Evolutionary conservation across 495 filamentous ascomycete genomes (phyloP).

Genomic region (Tuber magnatum): DNA sequence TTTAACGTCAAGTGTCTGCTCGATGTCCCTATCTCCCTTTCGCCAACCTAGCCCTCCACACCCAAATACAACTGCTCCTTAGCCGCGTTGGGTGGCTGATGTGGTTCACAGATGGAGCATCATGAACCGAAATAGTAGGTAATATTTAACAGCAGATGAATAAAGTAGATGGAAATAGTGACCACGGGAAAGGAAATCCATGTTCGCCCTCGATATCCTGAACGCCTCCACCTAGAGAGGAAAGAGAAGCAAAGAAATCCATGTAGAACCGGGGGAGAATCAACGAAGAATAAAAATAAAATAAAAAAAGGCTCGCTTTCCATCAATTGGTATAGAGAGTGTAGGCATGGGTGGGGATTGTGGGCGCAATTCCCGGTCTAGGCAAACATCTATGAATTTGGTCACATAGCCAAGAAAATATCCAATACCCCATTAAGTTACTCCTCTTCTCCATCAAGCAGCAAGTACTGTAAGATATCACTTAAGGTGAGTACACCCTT

Average conservation of each 20-base stretch:
- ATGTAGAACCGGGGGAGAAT: background rate
- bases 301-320: background rate
- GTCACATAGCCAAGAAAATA: background rate
- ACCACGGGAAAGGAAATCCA: background rate
- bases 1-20: background rate
- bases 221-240: conserved; percentile 1
- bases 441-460: conserved; percentile 74
- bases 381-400: background rate
- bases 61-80: background rate
- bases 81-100: background rate
- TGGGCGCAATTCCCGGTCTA: background rate
- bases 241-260: background rate
- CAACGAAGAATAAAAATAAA: background rate
- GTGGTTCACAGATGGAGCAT: background rate
- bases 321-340: background rate
- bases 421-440: conserved; percentile 30
- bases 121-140: background rate
- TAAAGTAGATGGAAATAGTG: background rate
- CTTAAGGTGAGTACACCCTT: conserved; percentile 88
- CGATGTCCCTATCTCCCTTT: background rate
- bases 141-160: background rate
- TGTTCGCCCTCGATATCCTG: background rate
- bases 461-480: conserved; percentile 91
- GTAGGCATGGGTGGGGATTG: background rate
- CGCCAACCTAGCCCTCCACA: background rate